phyloP scores from a whole-genome alignment of 2,329 filamentous ascomycete species.

The Apiospora aurea region DNA sequence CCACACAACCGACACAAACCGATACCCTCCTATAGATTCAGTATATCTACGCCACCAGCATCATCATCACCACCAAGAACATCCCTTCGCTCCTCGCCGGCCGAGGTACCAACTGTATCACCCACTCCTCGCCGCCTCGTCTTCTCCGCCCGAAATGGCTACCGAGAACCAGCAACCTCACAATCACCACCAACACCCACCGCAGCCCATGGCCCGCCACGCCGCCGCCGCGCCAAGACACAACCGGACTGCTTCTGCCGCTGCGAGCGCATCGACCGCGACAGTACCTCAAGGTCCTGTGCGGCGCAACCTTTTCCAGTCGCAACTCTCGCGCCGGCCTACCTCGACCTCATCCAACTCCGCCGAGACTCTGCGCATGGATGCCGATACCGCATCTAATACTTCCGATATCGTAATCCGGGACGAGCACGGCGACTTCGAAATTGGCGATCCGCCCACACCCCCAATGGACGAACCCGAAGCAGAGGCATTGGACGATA shows the following conservation, averaged over 20 bases:
- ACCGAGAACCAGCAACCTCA: constrained; percentile 3
- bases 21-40: constrained; percentile 20
- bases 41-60: constrained; percentile 13
- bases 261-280: background rate
- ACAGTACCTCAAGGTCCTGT: constrained; percentile 36
- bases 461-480: constrained; percentile 61
- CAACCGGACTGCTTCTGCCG: background rate
- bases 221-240: background rate
- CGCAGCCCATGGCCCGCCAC: constrained; percentile 1
- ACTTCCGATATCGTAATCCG: constrained; percentile 66
- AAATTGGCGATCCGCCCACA: constrained; percentile 64
- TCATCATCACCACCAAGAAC: background rate
- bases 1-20: background rate
- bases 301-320: constrained; percentile 66
- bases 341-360: constrained; percentile 49
- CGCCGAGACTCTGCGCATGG: constrained; percentile 55
- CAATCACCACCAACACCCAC: constrained; percentile 13
- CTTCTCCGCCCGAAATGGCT: constrained; percentile 12
- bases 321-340: constrained; percentile 64
- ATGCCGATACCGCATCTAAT: constrained; percentile 51
- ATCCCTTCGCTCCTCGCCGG: constrained; percentile 7
- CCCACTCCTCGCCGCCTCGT: constrained; percentile 7
- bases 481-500: constrained; percentile 63
- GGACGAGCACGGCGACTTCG: constrained; percentile 68
- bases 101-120: constrained; percentile 3